Evolutionary conservation across 306 rosid genomes (phyloP), one percentile per base, ranked within the genome.

Genomic region (Medicago lupulina): DNA sequence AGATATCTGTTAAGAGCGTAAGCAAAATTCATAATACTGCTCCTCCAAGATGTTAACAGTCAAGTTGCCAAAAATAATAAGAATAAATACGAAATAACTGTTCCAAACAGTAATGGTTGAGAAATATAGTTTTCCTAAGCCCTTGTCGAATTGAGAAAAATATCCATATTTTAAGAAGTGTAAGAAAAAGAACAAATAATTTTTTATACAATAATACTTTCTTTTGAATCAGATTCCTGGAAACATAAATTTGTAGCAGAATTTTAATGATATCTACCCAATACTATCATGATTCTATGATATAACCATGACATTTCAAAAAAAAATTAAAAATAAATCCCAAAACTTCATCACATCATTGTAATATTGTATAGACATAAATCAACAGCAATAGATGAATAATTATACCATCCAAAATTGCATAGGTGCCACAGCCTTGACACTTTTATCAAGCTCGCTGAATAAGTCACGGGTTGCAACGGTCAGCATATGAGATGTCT

Each of bases 341-440:
- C 23, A 59, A 67, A 66, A 80, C 54, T 67, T 23, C 40, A 31
- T 31, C 62, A 55, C 15, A 40, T 74, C 23, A 62, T 60, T 23
- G n/a, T n/a, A n/a, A n/a, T n/a, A n/a, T n/a, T n/a, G 39, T 25
- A 16, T 13, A 62, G 51, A 73, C 13, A 18, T 18, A 57, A 25
- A 41, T 63, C 17, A 21, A 67, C 7, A 67, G 23, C 36, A 62
- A 73, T 25, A 43, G n/a, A 69, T 23, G 43, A 69, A 25, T 65
- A 72, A 76, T 59, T 16, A 55, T 60, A 96, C 99, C 99, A 90
- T 90, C 99, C 99, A 96, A 82, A 96, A 96, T 71, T 92, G 99
- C 99, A 96, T 92, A 55, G 99, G 99, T 6, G 97, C 98, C 76
- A 96, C 97, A 80, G 99, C 73, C 89, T 89, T 96, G 75, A 84